These are phyloP conservation scores for Geosmithia morbida DNA, from an alignment of 2,329 filamentous ascomycete genomes.

Conservation along the genomic window DNA sequence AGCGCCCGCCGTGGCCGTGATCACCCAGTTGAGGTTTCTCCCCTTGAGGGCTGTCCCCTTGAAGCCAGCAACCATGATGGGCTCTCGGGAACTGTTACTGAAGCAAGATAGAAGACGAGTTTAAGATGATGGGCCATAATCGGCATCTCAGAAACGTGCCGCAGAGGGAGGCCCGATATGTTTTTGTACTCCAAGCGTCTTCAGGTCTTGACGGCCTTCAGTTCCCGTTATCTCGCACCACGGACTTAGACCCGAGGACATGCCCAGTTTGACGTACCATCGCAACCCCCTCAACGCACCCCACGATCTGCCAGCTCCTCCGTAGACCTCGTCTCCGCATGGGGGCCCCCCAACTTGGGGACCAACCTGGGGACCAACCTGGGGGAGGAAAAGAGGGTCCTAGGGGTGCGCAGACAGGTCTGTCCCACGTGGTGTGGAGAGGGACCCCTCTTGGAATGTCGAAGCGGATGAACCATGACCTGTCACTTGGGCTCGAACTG, in stretches of 20 bases:
- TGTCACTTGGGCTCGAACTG: background rate
- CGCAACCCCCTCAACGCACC: background rate
- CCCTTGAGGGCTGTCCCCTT: constrained; percentile 15
- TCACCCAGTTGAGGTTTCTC: constrained; percentile 22
- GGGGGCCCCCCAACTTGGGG: too few relatives aligned
- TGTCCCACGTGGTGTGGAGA: background rate
- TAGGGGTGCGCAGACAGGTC: background rate
- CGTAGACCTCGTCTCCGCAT: background rate
- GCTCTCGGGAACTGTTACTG: too few relatives aligned
- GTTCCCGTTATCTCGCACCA: background rate
- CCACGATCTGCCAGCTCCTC: background rate
- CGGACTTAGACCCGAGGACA: background rate
- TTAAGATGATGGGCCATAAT: too few relatives aligned
- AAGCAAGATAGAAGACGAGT: too few relatives aligned
- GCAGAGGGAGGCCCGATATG: background rate
- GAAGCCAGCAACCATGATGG: constrained; percentile 6
- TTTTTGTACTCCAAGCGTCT: background rate
- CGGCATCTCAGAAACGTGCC: too few relatives aligned
- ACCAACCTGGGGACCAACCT: background rate
- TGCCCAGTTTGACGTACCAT: background rate
- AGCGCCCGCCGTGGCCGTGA: constrained; percentile 17
- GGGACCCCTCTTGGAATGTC: background rate
- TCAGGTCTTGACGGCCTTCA: background rate
- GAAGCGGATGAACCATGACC: background rate
- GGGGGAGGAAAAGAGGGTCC: background rate